Conservation (phyloP, 1,284 basidiomycete species). For the Cryptococcus amylolentus region DNA sequence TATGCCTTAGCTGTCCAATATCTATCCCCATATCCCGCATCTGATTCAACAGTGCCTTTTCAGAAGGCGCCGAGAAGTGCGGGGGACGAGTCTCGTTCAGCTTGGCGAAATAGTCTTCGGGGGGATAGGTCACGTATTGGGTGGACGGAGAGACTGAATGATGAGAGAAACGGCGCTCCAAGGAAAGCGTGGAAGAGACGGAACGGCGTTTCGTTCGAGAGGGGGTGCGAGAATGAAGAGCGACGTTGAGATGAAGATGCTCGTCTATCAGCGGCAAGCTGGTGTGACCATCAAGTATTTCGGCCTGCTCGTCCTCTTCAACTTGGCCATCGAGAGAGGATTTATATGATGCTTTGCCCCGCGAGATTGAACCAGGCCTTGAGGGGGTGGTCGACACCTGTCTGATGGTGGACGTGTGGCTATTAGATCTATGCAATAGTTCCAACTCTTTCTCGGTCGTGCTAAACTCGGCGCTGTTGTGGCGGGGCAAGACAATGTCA, state of each 20-base stretch:
- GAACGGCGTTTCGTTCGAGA: slow-evolving; percentile 91
- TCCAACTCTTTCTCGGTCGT: slow-evolving; percentile 35
- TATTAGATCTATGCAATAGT: slow-evolving; percentile 45
- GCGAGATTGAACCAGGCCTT: slow-evolving; percentile 4
- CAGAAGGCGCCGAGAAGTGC: slow-evolving; percentile 77
- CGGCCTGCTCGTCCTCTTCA: slow-evolving; percentile 41
- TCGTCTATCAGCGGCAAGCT: slow-evolving; percentile 33
- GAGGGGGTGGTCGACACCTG: slow-evolving; percentile 11
- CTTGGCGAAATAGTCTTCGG: slow-evolving; percentile 63
- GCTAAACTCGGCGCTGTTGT: slow-evolving; percentile 38
- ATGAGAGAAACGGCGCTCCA: slow-evolving; percentile 49
- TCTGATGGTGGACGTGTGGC: slow-evolving; percentile 49
- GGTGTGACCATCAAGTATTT: slow-evolving; percentile 11
- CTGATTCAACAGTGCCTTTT: slow-evolving; percentile 73
- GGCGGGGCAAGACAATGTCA: slow-evolving; percentile 20
- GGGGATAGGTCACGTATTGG: slow-evolving; percentile 37
- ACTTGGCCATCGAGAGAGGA: slow-evolving; percentile 26
- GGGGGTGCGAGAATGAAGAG: slow-evolving; percentile 69
- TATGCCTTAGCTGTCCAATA: slow-evolving; percentile 89
- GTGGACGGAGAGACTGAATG: slow-evolving; percentile 39
- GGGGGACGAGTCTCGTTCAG: slow-evolving; percentile 68
- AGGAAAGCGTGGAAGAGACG: slow-evolving; percentile 68
- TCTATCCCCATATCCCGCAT: slow-evolving; percentile 81
- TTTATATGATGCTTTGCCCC: slow-evolving; percentile 16
- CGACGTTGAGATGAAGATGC: slow-evolving; percentile 42